phyloP scores from a whole-genome alignment of 2,329 filamentous ascomycete species.

The Ophiosphaerella narmari region DNA sequence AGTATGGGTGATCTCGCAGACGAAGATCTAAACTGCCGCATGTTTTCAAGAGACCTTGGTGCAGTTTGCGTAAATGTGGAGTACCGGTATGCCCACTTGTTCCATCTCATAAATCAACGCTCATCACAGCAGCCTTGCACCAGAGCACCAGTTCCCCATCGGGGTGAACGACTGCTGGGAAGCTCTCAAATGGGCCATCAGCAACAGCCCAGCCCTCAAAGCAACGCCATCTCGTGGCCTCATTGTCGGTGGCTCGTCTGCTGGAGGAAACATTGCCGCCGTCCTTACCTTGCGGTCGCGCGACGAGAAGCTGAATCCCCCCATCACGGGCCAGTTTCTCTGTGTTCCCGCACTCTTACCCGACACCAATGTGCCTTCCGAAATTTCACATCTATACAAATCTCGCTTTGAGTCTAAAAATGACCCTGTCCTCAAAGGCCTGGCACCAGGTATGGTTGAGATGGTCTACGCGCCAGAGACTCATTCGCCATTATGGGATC shows the following conservation, averaged over 20 bases:
- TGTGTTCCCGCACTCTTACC: conserved; percentile 54
- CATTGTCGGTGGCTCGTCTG: conserved; percentile 57
- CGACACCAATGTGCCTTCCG: conserved; percentile 46
- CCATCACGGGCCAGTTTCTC: conserved; percentile 54
- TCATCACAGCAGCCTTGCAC: conserved; percentile 49
- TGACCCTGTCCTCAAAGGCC: conserved; percentile 30
- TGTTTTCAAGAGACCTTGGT: conserved; percentile 43
- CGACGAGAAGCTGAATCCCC: conserved; percentile 48
- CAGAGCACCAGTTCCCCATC: conserved; percentile 56
- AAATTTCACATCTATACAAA: conserved; percentile 47
- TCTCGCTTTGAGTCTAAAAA: conserved; percentile 38
- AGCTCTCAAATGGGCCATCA: conserved; percentile 49
- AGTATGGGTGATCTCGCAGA: conserved; percentile 50
- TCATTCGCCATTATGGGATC: conserved; percentile 35
- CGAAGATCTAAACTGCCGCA: conserved; percentile 50
- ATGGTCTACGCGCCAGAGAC: conserved; percentile 33
- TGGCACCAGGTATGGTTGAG: conserved; percentile 16
- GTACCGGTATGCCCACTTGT: conserved; percentile 46
- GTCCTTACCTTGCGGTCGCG: conserved; percentile 52
- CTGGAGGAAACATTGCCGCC: conserved; percentile 59
- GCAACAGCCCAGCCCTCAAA: conserved; percentile 34
- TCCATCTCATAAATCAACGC: background rate
- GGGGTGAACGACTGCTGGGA: conserved; percentile 57
- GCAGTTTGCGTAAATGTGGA: conserved; percentile 56
- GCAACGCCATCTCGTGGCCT: conserved; percentile 53